Conservation (phyloP, 2,329 filamentous ascomycete genomes). For the Xylariaceae sp. region DNA sequence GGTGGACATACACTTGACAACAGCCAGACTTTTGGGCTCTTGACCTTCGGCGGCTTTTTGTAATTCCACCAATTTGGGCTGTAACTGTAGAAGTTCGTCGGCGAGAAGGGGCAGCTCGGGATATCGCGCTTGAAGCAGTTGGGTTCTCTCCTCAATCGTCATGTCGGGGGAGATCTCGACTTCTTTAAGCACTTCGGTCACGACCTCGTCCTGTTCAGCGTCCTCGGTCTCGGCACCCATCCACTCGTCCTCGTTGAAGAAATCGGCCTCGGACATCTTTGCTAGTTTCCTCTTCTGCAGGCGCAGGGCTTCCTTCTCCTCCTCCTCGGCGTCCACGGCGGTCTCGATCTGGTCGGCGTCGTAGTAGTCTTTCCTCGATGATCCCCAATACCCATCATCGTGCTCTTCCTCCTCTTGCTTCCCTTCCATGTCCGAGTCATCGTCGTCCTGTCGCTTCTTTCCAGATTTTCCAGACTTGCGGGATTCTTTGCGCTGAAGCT, state of each 20-base stretch:
- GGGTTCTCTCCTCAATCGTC: conserved; percentile 65
- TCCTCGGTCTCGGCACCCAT: conserved; percentile 49
- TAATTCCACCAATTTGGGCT: conserved; percentile 56
- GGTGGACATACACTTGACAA: conserved; percentile 53
- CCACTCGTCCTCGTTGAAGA: conserved; percentile 91
- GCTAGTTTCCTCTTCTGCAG: conserved; percentile 87
- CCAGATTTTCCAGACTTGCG: conserved; percentile 20
- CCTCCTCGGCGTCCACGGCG: conserved; percentile 64
- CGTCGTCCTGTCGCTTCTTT: conserved; percentile 19
- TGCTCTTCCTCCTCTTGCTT: conserved; percentile 47
- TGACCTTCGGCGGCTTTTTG: conserved; percentile 52
- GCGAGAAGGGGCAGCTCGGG: conserved; percentile 87
- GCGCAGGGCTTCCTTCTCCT: conserved; percentile 83
- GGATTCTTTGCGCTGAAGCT: conserved; percentile 44
- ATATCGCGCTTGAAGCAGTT: conserved; percentile 73
- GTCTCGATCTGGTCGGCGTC: conserved; percentile 63
- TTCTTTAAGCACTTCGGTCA: conserved; percentile 83
- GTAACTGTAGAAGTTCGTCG: conserved; percentile 70
- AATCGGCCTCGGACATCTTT: conserved; percentile 86
- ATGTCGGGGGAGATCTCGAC: conserved; percentile 77
- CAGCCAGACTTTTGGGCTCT: conserved; percentile 48
- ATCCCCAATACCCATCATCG: conserved; percentile 74
- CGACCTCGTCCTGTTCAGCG: conserved; percentile 50
- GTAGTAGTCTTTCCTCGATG: conserved; percentile 87
- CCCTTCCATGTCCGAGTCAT: conserved; percentile 40